Evolutionary conservation across 441 rosid genomes (phyloP).

Genomic region (Erodium chrysanthum): DNA sequence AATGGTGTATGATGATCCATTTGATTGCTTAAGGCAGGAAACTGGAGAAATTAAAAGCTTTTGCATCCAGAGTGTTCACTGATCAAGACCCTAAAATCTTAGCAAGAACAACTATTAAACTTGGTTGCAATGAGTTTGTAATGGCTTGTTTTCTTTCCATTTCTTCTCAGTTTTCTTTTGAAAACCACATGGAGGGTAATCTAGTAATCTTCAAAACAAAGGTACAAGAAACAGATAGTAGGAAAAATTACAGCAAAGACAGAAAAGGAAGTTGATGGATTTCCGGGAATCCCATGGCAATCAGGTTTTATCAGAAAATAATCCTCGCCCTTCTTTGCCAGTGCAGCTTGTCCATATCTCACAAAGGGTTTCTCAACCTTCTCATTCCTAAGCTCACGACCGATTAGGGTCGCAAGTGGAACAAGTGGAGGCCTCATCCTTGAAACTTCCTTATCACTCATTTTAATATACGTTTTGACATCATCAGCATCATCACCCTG

Average conservation of each 20-base stretch:
- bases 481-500: conserved; percentile 3
- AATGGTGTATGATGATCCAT: neutral
- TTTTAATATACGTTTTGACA: neutral
- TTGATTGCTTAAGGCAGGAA: neutral
- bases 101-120: neutral
- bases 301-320: conserved; percentile 55
- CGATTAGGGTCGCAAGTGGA: conserved; percentile 69
- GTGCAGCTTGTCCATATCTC: conserved; percentile 56
- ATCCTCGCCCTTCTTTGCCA: conserved; percentile 81
- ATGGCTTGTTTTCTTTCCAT: neutral
- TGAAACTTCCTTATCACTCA: conserved; percentile 1
- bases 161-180: neutral
- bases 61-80: neutral
- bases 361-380: conserved; percentile 71
- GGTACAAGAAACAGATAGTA: neutral
- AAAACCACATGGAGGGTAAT: too few species aligned
- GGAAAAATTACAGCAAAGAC: conserved; percentile 57
- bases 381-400: conserved; percentile 54
- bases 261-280: conserved; percentile 53
- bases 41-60: neutral
- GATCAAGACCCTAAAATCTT: neutral
- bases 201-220: conserved; percentile 1
- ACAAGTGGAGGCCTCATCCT: conserved; percentile 31
- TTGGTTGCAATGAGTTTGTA: neutral
- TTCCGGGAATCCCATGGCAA: conserved; percentile 52